Evolutionary conservation across 2,329 filamentous ascomycete species (phyloP), one percentile per base, ranked within the genome.

Genomic region (Microdochium trichocladiopsis): DNA sequence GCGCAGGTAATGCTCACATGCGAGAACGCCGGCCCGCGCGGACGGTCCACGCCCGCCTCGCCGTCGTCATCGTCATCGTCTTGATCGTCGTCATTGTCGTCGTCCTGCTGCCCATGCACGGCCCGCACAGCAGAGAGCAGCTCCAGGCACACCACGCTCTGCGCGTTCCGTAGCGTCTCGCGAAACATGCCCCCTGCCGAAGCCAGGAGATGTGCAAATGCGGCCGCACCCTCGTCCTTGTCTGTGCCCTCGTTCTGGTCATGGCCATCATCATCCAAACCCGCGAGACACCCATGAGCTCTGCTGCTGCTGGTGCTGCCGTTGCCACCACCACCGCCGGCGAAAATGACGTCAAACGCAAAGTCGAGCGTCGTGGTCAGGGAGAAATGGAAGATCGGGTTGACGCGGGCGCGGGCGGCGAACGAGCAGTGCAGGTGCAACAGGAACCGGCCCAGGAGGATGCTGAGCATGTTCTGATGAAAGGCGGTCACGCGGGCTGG

Each of bases 391-490:
- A 72, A 82, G 4, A 71, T 53, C 0, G 74, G 76, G 49, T 79
- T 71, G 1, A 58, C 56, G 4, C 62, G 67, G 10, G 76, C 71
- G 53, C 69, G 64, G 36, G 61, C 62, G 36, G 71, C 71, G 58
- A 75, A 81, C 1, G 73, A 67, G 8, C 71, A 72, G 55, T 85
- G 80, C 0, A 85, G 66, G 1, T 73, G 70, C 14, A 84, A 71
- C 2, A 83, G 58, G 58, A 81, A 83, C 14, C 81, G 76, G 4
- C 77, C 75, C 3, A 78, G 67, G 0, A 78, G 66, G 41, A 76
- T 74, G 49, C 81, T 73, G 24, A 80, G 63, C 4, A 82, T 60
- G 53, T 79, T 79, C 2, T 70, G 63, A 41, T 76, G 71, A 14
- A 33, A 33, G 53, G 77, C 77, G 0, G 60, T 24, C n/a, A n/a